A percentile compares a stretch with the other conserved stretches of the same genome.
Evolutionary conservation across 495 filamentous ascomycete genomes (phyloP).

Genomic region (Talaromyces liani): DNA sequence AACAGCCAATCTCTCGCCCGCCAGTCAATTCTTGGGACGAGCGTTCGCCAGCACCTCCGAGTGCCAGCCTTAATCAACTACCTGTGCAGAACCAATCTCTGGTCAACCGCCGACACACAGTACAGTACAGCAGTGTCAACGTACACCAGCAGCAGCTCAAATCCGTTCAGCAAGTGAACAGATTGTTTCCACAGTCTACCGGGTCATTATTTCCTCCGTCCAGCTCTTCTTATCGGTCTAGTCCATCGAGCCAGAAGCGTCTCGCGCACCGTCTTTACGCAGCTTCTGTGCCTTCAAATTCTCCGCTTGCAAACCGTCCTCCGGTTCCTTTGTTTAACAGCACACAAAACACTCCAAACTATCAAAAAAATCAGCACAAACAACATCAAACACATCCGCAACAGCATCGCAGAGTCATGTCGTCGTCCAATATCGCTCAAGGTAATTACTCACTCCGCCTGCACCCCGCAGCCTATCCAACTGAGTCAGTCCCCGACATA

Average conservation of each 20-base stretch:
- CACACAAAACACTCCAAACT: conserved; percentile 18
- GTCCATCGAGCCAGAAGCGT: conserved; percentile 31
- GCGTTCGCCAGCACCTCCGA: conserved; percentile 29
- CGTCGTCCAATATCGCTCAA: conserved; percentile 30
- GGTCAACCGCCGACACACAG: conserved; percentile 9
- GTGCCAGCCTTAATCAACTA: conserved; percentile 27
- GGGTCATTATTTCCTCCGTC: conserved; percentile 25
- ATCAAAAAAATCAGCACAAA: conserved; percentile 20
- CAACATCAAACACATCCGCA: conserved; percentile 7
- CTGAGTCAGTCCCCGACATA: not conserved
- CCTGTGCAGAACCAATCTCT: conserved; percentile 1
- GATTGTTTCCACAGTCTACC: conserved; percentile 28
- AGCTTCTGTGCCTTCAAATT: conserved; percentile 29
- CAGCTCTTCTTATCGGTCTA: conserved; percentile 38
- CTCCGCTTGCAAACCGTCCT: conserved; percentile 35
- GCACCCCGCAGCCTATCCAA: not conserved
- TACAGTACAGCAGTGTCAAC: conserved; percentile 8
- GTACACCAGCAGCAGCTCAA: conserved; percentile 4
- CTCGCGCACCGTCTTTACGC: conserved; percentile 21
- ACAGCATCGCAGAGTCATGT: conserved; percentile 32
- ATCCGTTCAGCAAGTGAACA: conserved; percentile 27
- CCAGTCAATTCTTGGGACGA: conserved; percentile 30
- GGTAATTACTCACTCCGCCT: conserved; percentile 14
- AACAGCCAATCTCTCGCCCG: conserved; percentile 17
- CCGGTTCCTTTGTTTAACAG: conserved; percentile 47